phyloP scores from a whole-genome alignment of 2,329 filamentous ascomycete species.

The Aspergillus pseudoterreus region DNA sequence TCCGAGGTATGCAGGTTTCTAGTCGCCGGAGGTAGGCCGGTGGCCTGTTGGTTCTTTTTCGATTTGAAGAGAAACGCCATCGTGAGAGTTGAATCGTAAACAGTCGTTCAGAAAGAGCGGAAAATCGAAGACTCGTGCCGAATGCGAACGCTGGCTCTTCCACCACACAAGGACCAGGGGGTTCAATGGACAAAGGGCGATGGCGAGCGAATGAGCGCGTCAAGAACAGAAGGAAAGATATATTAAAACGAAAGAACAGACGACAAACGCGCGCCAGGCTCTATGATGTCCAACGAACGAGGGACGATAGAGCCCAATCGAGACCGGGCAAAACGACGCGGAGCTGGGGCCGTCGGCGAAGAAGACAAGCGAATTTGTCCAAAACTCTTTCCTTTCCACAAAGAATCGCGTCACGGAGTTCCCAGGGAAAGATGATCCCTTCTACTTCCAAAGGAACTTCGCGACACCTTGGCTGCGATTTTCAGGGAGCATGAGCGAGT shows the following conservation, averaged over 20 bases:
- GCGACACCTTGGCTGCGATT: constrained; percentile 10
- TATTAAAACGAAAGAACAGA: not conserved
- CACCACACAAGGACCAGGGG: not conserved
- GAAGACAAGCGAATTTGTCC: not conserved
- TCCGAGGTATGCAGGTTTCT: constrained; percentile 57
- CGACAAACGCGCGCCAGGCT: constrained; percentile 13
- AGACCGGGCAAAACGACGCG: constrained; percentile 6
- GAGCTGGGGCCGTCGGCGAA: too few relatives aligned
- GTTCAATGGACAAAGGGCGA: not conserved
- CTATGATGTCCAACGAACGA: constrained; percentile 4
- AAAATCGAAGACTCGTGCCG: constrained; percentile 8
- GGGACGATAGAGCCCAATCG: constrained; percentile 6
- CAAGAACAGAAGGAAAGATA: constrained; percentile 9
- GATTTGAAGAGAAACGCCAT: constrained; percentile 84
- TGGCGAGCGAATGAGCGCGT: constrained; percentile 1
- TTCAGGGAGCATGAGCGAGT: constrained; percentile 15
- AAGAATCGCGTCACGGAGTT: constrained; percentile 10
- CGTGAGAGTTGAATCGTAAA: constrained; percentile 35
- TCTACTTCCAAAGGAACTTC: constrained; percentile 12
- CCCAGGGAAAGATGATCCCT: constrained; percentile 2
- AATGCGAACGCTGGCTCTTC: not conserved
- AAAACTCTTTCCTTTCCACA: constrained; percentile 6
- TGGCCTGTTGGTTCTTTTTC: constrained; percentile 65
- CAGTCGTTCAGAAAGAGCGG: constrained; percentile 25
- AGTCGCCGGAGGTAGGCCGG: constrained; percentile 50